These are phyloP conservation scores for Candida sp. DNA, from an alignment of 1,139 yeast species.

Conservation along the genomic window DNA sequence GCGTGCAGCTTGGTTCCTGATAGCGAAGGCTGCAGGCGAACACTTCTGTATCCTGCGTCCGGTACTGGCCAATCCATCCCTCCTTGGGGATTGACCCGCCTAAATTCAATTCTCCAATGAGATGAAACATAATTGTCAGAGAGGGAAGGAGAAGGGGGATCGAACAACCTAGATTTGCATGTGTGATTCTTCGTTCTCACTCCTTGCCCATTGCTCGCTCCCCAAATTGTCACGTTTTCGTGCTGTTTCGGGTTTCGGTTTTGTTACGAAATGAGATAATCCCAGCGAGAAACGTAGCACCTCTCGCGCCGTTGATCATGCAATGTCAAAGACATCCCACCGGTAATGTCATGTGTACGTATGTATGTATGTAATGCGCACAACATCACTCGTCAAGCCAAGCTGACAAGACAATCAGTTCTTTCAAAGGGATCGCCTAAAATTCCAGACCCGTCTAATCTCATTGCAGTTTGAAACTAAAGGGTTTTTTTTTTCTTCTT, in stretches of 20 bases:
- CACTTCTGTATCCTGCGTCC: no score
- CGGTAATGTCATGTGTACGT: no score
- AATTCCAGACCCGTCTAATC: not conserved
- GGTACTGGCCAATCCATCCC: no score
- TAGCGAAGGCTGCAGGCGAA: no score
- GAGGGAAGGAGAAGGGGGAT: not conserved
- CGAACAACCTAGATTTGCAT: not conserved
- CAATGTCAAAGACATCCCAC: not conserved
- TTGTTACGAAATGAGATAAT: not conserved
- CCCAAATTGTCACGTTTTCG: not conserved
- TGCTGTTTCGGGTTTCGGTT: not conserved
- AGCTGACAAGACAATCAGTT: not conserved
- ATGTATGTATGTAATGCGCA: not conserved
- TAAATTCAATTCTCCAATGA: not conserved
- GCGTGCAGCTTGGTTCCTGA: no score
- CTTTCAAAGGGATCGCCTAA: not conserved
- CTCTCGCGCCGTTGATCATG: not conserved
- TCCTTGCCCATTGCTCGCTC: not conserved
- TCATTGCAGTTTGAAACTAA: not conserved
- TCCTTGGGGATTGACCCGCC: not conserved
- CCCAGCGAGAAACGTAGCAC: not conserved
- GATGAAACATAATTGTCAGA: not conserved
- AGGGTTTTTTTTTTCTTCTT: not conserved
- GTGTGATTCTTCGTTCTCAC: not conserved
- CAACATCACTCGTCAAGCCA: not conserved